These are phyloP conservation scores for Pleodorina starrii DNA, from an alignment of 139 green algal genomes.

Conservation along the genomic window DNA sequence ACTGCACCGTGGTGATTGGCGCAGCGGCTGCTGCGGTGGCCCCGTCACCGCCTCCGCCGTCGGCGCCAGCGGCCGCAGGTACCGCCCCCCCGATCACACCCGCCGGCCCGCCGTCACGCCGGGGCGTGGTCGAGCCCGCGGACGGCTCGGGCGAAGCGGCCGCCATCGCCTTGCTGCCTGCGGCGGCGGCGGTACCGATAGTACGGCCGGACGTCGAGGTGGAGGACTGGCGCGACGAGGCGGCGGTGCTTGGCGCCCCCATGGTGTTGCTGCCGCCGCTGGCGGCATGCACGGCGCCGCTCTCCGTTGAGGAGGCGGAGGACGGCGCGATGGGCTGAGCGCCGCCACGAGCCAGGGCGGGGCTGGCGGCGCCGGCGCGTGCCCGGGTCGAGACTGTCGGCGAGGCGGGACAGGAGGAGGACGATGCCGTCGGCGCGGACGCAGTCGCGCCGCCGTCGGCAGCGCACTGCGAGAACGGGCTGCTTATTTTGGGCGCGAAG, in stretches of 20 bases:
- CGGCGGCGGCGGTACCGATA: background rate
- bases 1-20: too few relatives aligned
- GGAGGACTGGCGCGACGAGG: constrained; percentile 19
- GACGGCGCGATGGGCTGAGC: background rate
- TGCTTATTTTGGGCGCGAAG: constrained; percentile 4
- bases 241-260: background rate
- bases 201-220: background rate
- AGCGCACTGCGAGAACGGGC: background rate
- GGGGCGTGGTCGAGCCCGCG: too few relatives aligned
- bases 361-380: background rate
- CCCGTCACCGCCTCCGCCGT: too few relatives aligned
- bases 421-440: background rate
- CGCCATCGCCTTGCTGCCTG: too few relatives aligned
- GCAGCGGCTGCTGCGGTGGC: too few relatives aligned
- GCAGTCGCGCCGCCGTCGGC: background rate
- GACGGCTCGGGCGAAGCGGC: too few relatives aligned
- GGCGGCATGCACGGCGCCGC: background rate
- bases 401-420: constrained; percentile 1
- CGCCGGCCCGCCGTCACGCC: too few relatives aligned
- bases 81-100: too few relatives aligned
- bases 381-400: background rate
- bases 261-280: background rate
- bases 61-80: too few relatives aligned
- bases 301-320: constrained; percentile 32
- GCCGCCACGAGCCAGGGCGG: background rate